A percentile compares a stretch with the other conserved stretches of the same genome.
These are phyloP conservation scores for Trametes pubescens DNA, from an alignment of 1,284 basidiomycete species.

Conservation along the genomic window DNA sequence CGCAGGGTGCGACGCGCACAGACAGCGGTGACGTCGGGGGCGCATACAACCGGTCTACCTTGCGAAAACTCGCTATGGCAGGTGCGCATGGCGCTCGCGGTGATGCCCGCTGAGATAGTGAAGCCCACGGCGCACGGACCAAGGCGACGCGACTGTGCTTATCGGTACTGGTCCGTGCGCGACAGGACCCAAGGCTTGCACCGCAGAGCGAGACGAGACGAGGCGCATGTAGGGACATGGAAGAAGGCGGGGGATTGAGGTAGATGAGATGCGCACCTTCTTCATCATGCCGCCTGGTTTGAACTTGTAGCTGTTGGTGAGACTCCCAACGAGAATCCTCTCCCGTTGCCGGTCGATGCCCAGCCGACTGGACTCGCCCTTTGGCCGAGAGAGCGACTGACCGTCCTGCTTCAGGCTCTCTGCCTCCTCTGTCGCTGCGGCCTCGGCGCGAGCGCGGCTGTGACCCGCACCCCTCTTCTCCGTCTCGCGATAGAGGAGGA, in stretches of 20 bases:
- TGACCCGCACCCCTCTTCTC: conserved; percentile 79
- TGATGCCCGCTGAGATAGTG: conserved; percentile 22
- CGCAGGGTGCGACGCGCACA: not conserved
- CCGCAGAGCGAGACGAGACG: conserved; percentile 1
- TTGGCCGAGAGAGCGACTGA: conserved; percentile 67
- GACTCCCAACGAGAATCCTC: conserved; percentile 83
- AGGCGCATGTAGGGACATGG: not conserved
- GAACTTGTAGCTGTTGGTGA: conserved; percentile 93
- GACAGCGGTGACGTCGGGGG: not conserved
- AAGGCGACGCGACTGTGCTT: conserved; percentile 12
- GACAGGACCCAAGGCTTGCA: not conserved
- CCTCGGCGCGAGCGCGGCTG: conserved; percentile 56
- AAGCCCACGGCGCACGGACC: conserved; percentile 6
- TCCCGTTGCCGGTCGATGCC: conserved; percentile 77
- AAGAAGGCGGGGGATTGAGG: not conserved
- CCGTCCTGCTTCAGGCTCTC: conserved; percentile 47
- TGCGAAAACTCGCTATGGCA: conserved; percentile 8
- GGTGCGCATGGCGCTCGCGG: conserved; percentile 14
- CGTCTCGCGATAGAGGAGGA: conserved; percentile 93
- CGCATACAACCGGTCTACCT: conserved; percentile 5
- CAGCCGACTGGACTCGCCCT: conserved; percentile 55
- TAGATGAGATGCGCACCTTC: conserved; percentile 67
- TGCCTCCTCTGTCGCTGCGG: conserved; percentile 37
- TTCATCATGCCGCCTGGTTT: conserved; percentile 93
- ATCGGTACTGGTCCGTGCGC: conserved; percentile 20